Evolutionary conservation across 345 rosid species (phyloP), one percentile per base, ranked within the genome.

Genomic region (Reutealis trisperma): DNA sequence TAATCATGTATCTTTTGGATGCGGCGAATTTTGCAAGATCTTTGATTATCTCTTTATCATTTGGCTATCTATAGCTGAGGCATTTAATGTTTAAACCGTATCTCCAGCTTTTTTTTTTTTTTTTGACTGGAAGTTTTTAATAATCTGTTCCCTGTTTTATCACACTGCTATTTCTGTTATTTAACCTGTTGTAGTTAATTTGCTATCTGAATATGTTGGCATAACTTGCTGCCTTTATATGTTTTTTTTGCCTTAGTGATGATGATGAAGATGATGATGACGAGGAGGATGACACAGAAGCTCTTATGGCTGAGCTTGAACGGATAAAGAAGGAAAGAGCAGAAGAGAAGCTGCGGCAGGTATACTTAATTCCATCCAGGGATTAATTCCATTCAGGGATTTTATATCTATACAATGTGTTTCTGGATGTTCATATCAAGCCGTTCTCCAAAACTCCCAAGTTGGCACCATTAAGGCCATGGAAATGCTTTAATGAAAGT

Each of bases 291-390:
- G 96, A 95, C 79, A 92, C 94, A 47, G 91, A 90, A 86, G 98
- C 97, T 75, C 90, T 93, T 41, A 75, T 93, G 93, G 98, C 95
- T 18, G 99, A 92, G 89, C 99, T 93, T n/a, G 98, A 93, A 73
- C 88, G 88, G 76, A 93, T 95, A 75, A 95, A 90, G 90, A 95
- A 93, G 85, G 98, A 95, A 87, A 90, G 95, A 78, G 90, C 89
- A 63, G 97, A 95, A 85, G 99, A 95, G 88, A 89, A 89, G 85
- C 87, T 88, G 44, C 90, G 93, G 37, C 89, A 85, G 94, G 97
- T 91, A 83, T 84, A 69, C 52, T 49, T 71, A 51, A 41, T 72
- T 52, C 73, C 73, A 24, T 76, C 64, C 42, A n/a, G 27, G 4
- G 32, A 51, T 34, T 18, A 51, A 41, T 72, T 52, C 73, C 73